phyloP scores from a whole-genome alignment of 352 stramenopile genomes.

The Globisporangium ultimum region DNA sequence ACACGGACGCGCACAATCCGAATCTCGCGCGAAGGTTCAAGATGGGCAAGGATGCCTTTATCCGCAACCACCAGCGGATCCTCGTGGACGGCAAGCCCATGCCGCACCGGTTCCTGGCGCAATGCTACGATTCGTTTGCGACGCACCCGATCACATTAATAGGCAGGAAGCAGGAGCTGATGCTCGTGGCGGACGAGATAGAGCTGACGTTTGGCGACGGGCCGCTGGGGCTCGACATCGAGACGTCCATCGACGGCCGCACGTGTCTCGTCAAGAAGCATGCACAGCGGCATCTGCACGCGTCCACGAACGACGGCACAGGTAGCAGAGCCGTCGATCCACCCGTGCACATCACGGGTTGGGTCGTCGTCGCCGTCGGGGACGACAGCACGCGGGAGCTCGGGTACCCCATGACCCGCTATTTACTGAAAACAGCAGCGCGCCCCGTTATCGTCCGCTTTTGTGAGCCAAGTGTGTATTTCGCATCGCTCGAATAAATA shows the following conservation, averaged over 20 bases:
- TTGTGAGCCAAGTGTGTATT: slow-evolving; percentile 77
- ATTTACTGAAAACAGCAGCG: slow-evolving; percentile 63
- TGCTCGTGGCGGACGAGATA: slow-evolving; percentile 49
- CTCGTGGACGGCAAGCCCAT: slow-evolving; percentile 33
- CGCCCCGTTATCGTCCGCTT: slow-evolving; percentile 69
- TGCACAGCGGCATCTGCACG: slow-evolving; percentile 12
- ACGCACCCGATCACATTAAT: slow-evolving; percentile 56
- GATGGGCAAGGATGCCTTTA: slow-evolving; percentile 71
- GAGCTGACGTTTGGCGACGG: slow-evolving; percentile 62
- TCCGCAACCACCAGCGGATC: slow-evolving; percentile 71
- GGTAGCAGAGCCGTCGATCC: slow-evolving; percentile 14
- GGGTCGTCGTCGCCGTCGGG: slow-evolving; percentile 67
- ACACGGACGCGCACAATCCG: slow-evolving; percentile 80
- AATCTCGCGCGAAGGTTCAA: slow-evolving; percentile 59
- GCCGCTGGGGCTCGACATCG: slow-evolving; percentile 64
- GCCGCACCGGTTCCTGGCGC: slow-evolving; percentile 42
- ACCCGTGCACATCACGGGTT: slow-evolving; percentile 33
- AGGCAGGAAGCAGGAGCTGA: slow-evolving; percentile 33
- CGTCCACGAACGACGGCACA: slow-evolving; percentile 13
- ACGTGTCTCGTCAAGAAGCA: slow-evolving; percentile 68
- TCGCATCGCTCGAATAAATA: slow-evolving; percentile 42
- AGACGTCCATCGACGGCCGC: slow-evolving; percentile 72
- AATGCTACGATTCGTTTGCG: slow-evolving; percentile 68
- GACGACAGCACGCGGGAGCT: slow-evolving; percentile 66
- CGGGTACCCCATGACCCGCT: slow-evolving; percentile 60